Evolutionary conservation across 1,284 basidiomycete genomes (phyloP), one percentile per base, ranked within the genome.

Genomic region (Papiliotrema laurentii): DNA sequence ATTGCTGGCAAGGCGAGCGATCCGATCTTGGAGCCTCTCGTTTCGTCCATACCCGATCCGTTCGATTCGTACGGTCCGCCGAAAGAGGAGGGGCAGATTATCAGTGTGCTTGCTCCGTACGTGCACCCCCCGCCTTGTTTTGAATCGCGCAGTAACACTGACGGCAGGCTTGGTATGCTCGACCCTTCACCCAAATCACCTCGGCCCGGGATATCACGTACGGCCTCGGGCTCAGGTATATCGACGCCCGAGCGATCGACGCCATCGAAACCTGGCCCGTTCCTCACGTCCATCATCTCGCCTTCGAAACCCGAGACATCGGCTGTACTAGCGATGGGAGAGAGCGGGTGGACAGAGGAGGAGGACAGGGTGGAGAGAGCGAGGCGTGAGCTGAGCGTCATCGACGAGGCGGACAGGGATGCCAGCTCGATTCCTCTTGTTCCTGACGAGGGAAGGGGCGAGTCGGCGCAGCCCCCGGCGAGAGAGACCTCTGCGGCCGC

Each of bases 41-140:
- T 96, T 3, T 85, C 90, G 65, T 81, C 84, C 6, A 82, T 94
- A 39, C 91, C 90, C 11, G 92, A 97, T 70, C 89, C 92, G 21
- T 96, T 96, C 56, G 88, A 93, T 59, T 81, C 87, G 0, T 96
- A 96, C 64, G 90, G 89, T 10, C 87, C 88, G 14, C 83, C 86
- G 2, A 87, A 86, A 59, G 79, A 87, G 45, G 87, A 92, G 66
- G 86, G 90, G 59, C 85, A 92, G 66, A 93, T 97, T 59, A 94
- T 96, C 73, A 87, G 83, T 64, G 93, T 97, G 53, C 79, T 93
- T 2, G 82, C 87, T 18, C 89, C 89, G 25, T 80, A 85, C 47
- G 87, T 85, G 1, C 3, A 18, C 19, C 4, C 13, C 36, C 37
- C 47, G 13, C 40, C 26, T 2, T 25, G 30, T 40, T 18, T 14